Evolutionary conservation across 2,329 filamentous ascomycete genomes (phyloP).

Genomic region (Colletotrichum sp.): DNA sequence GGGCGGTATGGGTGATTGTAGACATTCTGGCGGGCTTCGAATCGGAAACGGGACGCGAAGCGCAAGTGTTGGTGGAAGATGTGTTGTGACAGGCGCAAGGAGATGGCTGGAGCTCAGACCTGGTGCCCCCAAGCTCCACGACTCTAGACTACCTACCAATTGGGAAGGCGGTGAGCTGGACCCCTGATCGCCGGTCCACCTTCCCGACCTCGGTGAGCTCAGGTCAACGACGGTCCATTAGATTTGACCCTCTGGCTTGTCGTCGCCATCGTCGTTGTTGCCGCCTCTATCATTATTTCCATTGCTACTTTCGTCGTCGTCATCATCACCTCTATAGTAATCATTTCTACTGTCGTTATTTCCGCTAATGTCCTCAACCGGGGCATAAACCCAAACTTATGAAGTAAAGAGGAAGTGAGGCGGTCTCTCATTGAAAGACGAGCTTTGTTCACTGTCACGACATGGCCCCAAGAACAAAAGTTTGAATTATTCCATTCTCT

Average conservation of each 20-base stretch:
- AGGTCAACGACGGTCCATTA: neutral
- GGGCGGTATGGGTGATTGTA: constrained; percentile 76
- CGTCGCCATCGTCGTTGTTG: neutral
- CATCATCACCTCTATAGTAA: neutral
- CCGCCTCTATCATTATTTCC: neutral
- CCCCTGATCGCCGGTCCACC: neutral
- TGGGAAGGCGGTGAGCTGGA: neutral
- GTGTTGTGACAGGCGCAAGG: neutral
- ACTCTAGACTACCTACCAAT: neutral
- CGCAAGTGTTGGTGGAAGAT: neutral
- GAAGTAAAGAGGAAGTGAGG: neutral
- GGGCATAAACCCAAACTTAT: neutral
- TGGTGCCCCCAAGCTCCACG: neutral
- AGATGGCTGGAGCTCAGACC: neutral
- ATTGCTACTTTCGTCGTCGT: neutral
- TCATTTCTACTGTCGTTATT: neutral
- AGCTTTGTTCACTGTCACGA: neutral
- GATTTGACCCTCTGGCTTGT: neutral
- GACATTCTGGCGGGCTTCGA: constrained; percentile 64
- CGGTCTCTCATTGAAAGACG: neutral
- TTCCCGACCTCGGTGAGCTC: neutral
- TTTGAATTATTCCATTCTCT: neutral
- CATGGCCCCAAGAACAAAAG: neutral
- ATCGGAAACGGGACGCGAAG: neutral
- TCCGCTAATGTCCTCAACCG: neutral